phyloP scores from a whole-genome alignment of 495 filamentous ascomycete species.

The Penicillium samsonianum region DNA sequence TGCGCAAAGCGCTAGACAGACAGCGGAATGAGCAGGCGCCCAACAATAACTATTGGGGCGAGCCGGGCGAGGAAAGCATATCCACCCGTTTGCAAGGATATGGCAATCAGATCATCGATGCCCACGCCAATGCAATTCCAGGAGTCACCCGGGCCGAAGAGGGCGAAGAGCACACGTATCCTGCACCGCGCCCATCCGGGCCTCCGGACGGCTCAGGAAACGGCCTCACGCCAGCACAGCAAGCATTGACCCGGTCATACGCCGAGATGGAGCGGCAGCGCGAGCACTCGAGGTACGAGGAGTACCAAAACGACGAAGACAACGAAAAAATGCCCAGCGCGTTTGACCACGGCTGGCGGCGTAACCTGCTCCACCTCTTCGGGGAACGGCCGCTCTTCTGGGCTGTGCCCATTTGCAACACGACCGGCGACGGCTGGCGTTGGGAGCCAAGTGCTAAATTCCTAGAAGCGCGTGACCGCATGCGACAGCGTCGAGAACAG shows the following conservation, averaged over 20 bases:
- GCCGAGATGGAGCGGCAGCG: conserved; percentile 72
- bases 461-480: conserved; percentile 62
- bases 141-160: conserved; percentile 78
- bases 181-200: conserved; percentile 30
- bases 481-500: conserved; percentile 59
- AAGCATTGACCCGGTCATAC: conserved; percentile 60
- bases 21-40: conserved; percentile 51
- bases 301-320: conserved; percentile 87
- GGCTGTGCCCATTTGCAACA: conserved; percentile 79
- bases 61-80: conserved; percentile 61
- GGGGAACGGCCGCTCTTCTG: conserved; percentile 70
- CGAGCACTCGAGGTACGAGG: conserved; percentile 73
- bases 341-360: conserved; percentile 81
- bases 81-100: conserved; percentile 61
- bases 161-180: conserved; percentile 70
- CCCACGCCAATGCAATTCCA: conserved; percentile 81
- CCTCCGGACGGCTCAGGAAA: conserved; percentile 9
- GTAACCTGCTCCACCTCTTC: conserved; percentile 83
- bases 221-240: conserved; percentile 43
- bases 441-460: conserved; percentile 84
- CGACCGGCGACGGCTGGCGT: conserved; percentile 88
- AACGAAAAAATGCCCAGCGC: conserved; percentile 84
- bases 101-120: conserved; percentile 73
- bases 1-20: conserved; percentile 67
- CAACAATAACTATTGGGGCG: conserved; percentile 27